A percentile compares a stretch with the other conserved stretches of the same genome.
These are phyloP conservation scores for Aspergillus flavus DNA, from an alignment of 2,329 filamentous ascomycete genomes.

Conservation along the genomic window DNA sequence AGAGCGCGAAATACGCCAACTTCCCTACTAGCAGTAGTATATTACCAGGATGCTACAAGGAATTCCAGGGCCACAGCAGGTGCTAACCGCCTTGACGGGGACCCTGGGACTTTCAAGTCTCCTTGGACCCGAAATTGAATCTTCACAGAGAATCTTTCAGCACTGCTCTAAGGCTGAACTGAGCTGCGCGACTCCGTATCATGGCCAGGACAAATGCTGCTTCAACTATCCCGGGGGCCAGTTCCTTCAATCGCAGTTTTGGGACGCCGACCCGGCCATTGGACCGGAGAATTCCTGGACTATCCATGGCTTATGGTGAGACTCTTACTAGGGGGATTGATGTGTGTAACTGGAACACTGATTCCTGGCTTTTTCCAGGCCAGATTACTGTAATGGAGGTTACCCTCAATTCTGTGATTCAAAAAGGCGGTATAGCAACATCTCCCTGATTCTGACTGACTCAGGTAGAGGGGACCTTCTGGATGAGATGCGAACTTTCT, in stretches of 20 bases:
- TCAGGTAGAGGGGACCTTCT: constrained; percentile 60
- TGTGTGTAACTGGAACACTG: not conserved
- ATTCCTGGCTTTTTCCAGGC: constrained; percentile 44
- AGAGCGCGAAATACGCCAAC: not conserved
- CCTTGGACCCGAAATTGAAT: constrained; percentile 9
- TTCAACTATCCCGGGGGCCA: constrained; percentile 73
- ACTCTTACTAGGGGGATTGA: not conserved
- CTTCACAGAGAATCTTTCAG: constrained; percentile 18
- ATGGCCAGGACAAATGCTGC: constrained; percentile 69
- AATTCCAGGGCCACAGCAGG: constrained; percentile 39
- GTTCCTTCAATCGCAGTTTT: constrained; percentile 75
- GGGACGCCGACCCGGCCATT: constrained; percentile 67
- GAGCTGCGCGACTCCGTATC: constrained; percentile 66
- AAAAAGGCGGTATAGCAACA: constrained; percentile 65
- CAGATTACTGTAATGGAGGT: constrained; percentile 69
- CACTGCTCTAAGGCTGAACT: constrained; percentile 45
- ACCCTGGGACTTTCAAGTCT: constrained; percentile 33
- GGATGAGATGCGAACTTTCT: constrained; percentile 69
- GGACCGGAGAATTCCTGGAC: constrained; percentile 74
- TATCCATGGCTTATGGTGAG: constrained; percentile 68
- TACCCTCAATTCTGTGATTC: constrained; percentile 69
- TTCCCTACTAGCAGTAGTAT: constrained; percentile 10
- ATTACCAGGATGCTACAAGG: constrained; percentile 20
- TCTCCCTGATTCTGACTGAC: constrained; percentile 62
- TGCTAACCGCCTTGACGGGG: constrained; percentile 36